Base-by-base conservation (phyloP, 805 yeast species). In the Ogataea zsoltii region DNA sequence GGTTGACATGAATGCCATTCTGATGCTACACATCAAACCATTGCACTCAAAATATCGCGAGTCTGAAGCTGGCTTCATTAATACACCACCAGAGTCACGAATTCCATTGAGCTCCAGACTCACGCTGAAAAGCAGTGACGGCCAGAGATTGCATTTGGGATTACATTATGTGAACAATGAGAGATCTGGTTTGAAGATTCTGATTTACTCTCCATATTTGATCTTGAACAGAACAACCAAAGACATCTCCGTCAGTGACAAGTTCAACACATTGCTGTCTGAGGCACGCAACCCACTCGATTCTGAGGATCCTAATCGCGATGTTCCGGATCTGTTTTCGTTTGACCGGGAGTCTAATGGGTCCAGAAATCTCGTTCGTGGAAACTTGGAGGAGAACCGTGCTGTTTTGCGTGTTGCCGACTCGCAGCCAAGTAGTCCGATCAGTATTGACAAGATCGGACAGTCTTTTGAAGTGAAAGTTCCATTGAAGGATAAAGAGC, bases 391-490 rank as follows among this genome's bases (percentile, higher is more conserved):
- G 21, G 76, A 74, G 33, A 83, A 85, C 55, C 72, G 95, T 46
- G 95, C 91, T 0, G 58, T 75, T 19, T 56, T 91, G 6, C 75
- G 77, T 48, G 73, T 88, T 16, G 85, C 77, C 0, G 87, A 85
- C 44, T 84, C 96, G 0, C 71, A 73, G 6, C 77, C 87, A 78
- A 85, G 96, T 52, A 62, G 71, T 1, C 87, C 88, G 2, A 70
- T 88, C 38, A 83, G 96, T 61, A 82, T 94, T 57, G 97, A 91
- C 60, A 95, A 96, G 3, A 76, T 92, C 44, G 99, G 99, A 0
- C 92, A 90, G 52, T 71, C 82, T 1, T 74, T 77, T 34, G 96
- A 77, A 33, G 65, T 72, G 3, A 64, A 61, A 17, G 70, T 74
- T 4, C 77, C 77, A 30, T 54, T 80, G 1, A 68, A 72, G 32